Evolutionary conservation across 352 stramenopile genomes (phyloP), one percentile per base, ranked within the genome.

Genomic region (Globisporangium middletonii): DNA sequence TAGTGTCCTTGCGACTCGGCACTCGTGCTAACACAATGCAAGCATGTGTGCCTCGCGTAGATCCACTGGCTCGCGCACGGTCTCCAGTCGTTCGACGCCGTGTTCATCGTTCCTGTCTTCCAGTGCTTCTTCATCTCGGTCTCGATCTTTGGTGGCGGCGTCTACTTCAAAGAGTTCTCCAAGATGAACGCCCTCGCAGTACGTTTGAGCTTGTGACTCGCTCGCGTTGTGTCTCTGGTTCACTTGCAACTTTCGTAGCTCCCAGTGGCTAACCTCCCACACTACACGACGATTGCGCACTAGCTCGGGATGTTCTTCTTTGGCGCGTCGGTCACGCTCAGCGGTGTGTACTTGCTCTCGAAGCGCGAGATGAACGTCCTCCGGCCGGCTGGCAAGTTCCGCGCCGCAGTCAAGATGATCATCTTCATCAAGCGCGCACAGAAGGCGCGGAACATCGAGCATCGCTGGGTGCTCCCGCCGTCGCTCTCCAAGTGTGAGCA

Each of bases 91-190:
- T 96, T 96, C 46, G 88, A 96, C 64, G 88, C 87, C 2, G 82
- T 92, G 9, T 90, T 97, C 38, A 69, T 97, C 35, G 80, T 95
- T 12, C 85, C 85, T 0, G 75, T 91, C 2, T 92, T 94, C 60
- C 80, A 91, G 68, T 94, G 90, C 53, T 96, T 96, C 64, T 96
- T 94, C 69, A 97, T 92, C 49, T 93, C 90, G 4, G 80, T 92
- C n/a, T 89, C 79, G 23, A 90, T 97, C 50, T 80, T 96, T 43
- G 86, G 83, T 8, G 88, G 88, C 9, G 88, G 86, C 12, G 72
- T 97, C 5, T 97, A 96, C 64, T 97, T 97, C 52, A 86, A 89
- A 53, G 83, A 94, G 62, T 92, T 94, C 55, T 60, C 69, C 8
- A 65, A 56, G 37, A 88, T 94, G 74, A 43, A 60, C 12, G 55